Evolutionary conservation across 2,329 filamentous ascomycete genomes (phyloP), one percentile per base, ranked within the genome.

Genomic region (Sarocladiaceae sp.): DNA sequence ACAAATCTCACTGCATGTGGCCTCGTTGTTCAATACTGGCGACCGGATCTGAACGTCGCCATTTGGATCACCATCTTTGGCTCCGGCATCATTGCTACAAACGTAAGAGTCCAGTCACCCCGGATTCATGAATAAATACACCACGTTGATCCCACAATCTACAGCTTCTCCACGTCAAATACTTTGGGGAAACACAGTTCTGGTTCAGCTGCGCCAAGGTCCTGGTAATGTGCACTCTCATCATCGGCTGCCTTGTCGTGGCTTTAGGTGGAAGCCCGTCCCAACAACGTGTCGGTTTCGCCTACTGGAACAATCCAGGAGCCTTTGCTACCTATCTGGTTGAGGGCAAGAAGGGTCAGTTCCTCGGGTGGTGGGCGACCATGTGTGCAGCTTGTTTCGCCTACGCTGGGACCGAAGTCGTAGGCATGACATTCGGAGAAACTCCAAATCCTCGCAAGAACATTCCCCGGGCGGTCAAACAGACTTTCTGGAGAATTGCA

Each of bases 101-200:
- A 67, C 18, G 45, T 46, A 18, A 41, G 44, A 32, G 4, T n/a
- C 12, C 10, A 18, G n/a, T 21, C n/a, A 29, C 53, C 11, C 19
- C 24, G 11, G 44, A 15, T 24, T 10, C 12, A 2, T n/a, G n/a
- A n/a, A n/a, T n/a, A n/a, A n/a, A n/a, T n/a, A n/a, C n/a, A n/a
- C n/a, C n/a, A n/a, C n/a, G n/a, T n/a, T n/a, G n/a, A n/a, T n/a
- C n/a, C n/a, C n/a, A n/a, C n/a, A n/a, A n/a, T n/a, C 37, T 15
- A 13, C 33, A 64, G 58, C 39, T 65, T 26, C 52, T 64, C 11
- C 62, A 63, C 33, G 66, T 73, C 23, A 55, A 53, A 6, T 61
- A 64, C 42, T 70, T 69, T 41, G 68, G 69, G 35, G 70, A 74
- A 50, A 64, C 67, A 9, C 69, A 74, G 45, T 73, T 74, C 46